Conservation (phyloP, 805 yeast genomes). For the Kazachstania martiniae region DNA sequence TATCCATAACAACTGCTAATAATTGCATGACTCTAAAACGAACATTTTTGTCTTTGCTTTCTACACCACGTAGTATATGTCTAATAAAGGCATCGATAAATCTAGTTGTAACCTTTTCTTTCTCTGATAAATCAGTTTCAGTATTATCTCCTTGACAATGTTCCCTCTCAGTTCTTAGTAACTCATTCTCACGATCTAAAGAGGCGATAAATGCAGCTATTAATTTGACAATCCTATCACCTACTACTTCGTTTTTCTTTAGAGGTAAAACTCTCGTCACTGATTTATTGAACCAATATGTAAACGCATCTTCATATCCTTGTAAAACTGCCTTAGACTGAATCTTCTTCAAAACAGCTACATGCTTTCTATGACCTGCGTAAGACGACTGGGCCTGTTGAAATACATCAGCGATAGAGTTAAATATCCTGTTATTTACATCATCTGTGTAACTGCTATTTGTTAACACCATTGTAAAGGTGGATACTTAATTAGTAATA, state of each 20-base stretch:
- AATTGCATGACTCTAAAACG: slow-evolving; percentile 73
- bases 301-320: slow-evolving; percentile 48
- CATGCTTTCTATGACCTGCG: slow-evolving; percentile 69
- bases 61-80: slow-evolving; percentile 68
- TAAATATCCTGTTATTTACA: slow-evolving; percentile 28
- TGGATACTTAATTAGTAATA: no score
- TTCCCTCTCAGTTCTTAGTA: slow-evolving; percentile 11
- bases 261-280: slow-evolving; percentile 56
- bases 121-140: slow-evolving; percentile 21
- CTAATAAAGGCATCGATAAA: slow-evolving; percentile 53
- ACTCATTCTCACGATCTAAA: slow-evolving; percentile 24
- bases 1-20: slow-evolving; percentile 57
- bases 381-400: slow-evolving; percentile 69
- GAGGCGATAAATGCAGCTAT: slow-evolving; percentile 47
- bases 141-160: slow-evolving; percentile 16
- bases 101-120: slow-evolving; percentile 34
- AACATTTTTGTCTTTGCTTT: slow-evolving; percentile 65
- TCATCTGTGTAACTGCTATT: slow-evolving; percentile 15
- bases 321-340: slow-evolving; percentile 44
- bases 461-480: slow-evolving; percentile 1
- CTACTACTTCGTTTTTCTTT: slow-evolving; percentile 59
- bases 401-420: slow-evolving; percentile 54
- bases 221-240: slow-evolving; percentile 67
- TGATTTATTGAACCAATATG: slow-evolving; percentile 45
- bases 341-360: slow-evolving; percentile 48